These are phyloP conservation scores for Leucocoprinus leucothites DNA, from an alignment of 768 basidiomycete genomes.

Conservation along the genomic window DNA sequence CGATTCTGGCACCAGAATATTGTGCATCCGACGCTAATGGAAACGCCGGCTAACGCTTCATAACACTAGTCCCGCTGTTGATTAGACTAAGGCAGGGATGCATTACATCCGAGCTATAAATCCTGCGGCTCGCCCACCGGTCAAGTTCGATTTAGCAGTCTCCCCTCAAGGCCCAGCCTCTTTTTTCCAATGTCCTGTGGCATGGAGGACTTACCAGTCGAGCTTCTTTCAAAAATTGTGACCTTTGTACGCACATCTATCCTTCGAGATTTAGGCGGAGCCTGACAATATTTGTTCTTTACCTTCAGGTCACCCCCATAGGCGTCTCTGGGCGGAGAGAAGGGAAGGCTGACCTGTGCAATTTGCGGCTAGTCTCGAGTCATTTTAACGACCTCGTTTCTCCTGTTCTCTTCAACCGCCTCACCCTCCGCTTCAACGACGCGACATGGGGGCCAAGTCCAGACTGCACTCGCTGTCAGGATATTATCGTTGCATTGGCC, in stretches of 20 bases:
- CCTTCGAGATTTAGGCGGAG: neutral
- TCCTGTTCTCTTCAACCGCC: neutral
- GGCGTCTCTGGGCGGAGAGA: neutral
- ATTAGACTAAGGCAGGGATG: too few species aligned
- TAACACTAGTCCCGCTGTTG: too few species aligned
- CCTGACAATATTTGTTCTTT: neutral
- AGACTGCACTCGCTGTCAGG: neutral
- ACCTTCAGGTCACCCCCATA: neutral
- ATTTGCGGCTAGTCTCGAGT: constrained; percentile 4
- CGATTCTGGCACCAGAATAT: too few species aligned
- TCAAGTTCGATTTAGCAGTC: too few species aligned
- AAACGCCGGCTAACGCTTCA: too few species aligned
- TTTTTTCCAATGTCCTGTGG: too few species aligned
- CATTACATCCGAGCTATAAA: too few species aligned
- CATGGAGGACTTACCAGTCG: constrained; percentile 4
- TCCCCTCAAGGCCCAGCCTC: too few species aligned
- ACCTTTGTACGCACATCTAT: neutral
- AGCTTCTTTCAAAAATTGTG: constrained; percentile 2
- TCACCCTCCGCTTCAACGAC: neutral
- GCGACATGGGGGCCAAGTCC: neutral
- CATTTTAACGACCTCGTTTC: neutral
- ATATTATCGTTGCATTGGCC: constrained; percentile 5
- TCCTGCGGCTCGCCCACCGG: too few species aligned
- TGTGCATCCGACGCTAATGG: too few species aligned
- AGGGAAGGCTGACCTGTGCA: neutral